Evolutionary conservation across 2,329 filamentous ascomycete genomes (phyloP).

Genomic region (Clonostachys rosea): DNA sequence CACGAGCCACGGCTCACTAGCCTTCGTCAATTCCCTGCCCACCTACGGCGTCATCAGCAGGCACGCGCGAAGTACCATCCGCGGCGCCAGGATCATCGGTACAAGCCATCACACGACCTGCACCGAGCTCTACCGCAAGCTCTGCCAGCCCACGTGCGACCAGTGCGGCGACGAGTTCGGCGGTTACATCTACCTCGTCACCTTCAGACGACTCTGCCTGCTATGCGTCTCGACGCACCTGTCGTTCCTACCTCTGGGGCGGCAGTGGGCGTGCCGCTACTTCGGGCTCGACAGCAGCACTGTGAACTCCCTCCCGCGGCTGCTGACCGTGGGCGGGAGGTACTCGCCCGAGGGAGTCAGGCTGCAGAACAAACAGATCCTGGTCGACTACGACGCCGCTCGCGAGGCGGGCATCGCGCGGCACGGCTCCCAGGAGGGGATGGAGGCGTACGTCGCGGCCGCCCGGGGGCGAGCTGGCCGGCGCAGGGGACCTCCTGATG

Average conservation of each 20-base stretch:
- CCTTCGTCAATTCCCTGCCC: conserved; percentile 23
- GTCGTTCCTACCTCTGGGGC: conserved; percentile 19
- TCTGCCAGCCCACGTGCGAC: conserved; percentile 21
- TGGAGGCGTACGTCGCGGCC: not conserved
- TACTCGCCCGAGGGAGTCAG: not conserved
- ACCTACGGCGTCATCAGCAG: conserved; percentile 21
- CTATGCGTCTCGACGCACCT: conserved; percentile 20
- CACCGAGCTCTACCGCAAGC: conserved; percentile 19
- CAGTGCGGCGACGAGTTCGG: conserved; percentile 27
- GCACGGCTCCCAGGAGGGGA: not conserved
- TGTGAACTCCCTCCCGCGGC: not conserved
- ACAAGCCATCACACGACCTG: conserved; percentile 17
- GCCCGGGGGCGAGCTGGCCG: not conserved
- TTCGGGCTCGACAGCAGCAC: not conserved
- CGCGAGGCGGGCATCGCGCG: not conserved
- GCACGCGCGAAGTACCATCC: conserved; percentile 20
- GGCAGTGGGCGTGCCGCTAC: not conserved
- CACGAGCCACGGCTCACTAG: conserved; percentile 22
- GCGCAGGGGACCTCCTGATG: not conserved
- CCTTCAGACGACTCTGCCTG: conserved; percentile 29
- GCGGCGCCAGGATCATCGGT: conserved; percentile 23
- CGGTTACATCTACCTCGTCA: conserved; percentile 29
- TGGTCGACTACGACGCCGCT: not conserved
- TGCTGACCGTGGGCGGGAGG: not conserved
- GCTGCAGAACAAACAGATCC: not conserved